Evolutionary conservation across 805 yeast species (phyloP).

Genomic region (Wickerhamomyces mucosus): DNA sequence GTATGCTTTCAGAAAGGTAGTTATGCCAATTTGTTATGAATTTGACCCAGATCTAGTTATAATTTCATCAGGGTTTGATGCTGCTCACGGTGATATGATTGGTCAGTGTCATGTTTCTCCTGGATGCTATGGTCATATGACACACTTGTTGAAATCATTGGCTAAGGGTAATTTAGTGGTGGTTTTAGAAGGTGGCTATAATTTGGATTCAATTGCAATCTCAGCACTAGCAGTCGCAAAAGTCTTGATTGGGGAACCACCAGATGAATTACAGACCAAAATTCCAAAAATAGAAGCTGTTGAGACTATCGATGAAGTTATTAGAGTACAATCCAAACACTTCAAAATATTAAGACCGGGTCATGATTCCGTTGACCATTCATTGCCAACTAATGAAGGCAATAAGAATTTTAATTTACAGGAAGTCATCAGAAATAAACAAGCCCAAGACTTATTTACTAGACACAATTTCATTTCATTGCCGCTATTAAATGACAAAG

Average conservation of each 20-base stretch:
- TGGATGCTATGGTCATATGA: slow-evolving; percentile 93
- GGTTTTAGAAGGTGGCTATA: slow-evolving; percentile 94
- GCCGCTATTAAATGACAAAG: slow-evolving; percentile 44
- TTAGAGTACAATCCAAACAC: slow-evolving; percentile 69
- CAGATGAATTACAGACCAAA: slow-evolving; percentile 58
- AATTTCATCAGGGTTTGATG: slow-evolving; percentile 94
- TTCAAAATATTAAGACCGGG: slow-evolving; percentile 85
- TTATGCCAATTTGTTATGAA: slow-evolving; percentile 83
- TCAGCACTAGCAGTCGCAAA: slow-evolving; percentile 91
- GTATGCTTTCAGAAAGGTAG: slow-evolving; percentile 77
- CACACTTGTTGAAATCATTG: slow-evolving; percentile 77
- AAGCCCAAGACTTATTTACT: slow-evolving; percentile 45
- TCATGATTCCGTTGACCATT: slow-evolving; percentile 27
- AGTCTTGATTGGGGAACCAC: slow-evolving; percentile 90
- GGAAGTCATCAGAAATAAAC: slow-evolving; percentile 69
- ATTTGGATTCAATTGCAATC: slow-evolving; percentile 79
- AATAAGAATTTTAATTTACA: slow-evolving; percentile 44
- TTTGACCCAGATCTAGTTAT: slow-evolving; percentile 90
- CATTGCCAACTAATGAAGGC: slow-evolving; percentile 23
- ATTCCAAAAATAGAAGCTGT: slow-evolving; percentile 72
- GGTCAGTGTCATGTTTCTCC: slow-evolving; percentile 97
- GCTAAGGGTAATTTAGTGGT: slow-evolving; percentile 88
- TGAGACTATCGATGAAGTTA: slow-evolving; percentile 72
- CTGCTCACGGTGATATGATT: slow-evolving; percentile 95
- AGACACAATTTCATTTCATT: slow-evolving; percentile 53